Conservation (phyloP, 2,329 filamentous ascomycete genomes). For the Aureobasidium sp. region DNA sequence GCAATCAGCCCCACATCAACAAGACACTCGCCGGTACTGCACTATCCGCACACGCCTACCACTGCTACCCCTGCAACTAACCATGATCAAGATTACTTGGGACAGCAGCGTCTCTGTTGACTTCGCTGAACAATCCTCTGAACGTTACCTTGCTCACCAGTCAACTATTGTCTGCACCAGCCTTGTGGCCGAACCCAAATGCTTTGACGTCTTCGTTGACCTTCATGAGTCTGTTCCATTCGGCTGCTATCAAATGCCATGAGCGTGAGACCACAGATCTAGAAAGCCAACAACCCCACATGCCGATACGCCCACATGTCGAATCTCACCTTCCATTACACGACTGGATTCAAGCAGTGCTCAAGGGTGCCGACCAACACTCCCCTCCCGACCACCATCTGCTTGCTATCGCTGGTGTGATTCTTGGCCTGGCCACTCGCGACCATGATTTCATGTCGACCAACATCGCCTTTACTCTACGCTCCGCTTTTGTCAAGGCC, state of each 20-base stretch:
- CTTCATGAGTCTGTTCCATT: conserved; percentile 63
- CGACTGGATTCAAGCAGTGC: conserved; percentile 51
- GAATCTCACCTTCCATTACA: conserved; percentile 32
- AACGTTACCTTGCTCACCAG: conserved; percentile 66
- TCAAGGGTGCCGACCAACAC: conserved; percentile 51
- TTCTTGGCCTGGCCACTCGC: conserved; percentile 65
- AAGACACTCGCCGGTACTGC: conserved; percentile 49
- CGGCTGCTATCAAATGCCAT: conserved; percentile 49
- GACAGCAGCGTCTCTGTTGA: conserved; percentile 59
- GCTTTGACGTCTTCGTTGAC: conserved; percentile 55
- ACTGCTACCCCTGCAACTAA: conserved; percentile 14
- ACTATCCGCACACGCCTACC: neutral
- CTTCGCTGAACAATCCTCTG: conserved; percentile 62
- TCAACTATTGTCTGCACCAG: conserved; percentile 61
- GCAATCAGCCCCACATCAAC: conserved; percentile 47
- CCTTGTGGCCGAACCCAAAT: conserved; percentile 58
- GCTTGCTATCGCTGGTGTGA: conserved; percentile 67
- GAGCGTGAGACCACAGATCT: conserved; percentile 37
- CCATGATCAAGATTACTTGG: conserved; percentile 41
- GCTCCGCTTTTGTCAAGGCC: conserved; percentile 64
- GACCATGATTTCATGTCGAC: conserved; percentile 55
- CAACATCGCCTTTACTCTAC: conserved; percentile 57
- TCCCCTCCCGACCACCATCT: conserved; percentile 72
- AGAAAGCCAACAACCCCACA: conserved; percentile 15
- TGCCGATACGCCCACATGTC: conserved; percentile 18